Base-by-base conservation (phyloP, 2,329 filamentous ascomycete species). In the Pseudogymnoascus sp. region DNA sequence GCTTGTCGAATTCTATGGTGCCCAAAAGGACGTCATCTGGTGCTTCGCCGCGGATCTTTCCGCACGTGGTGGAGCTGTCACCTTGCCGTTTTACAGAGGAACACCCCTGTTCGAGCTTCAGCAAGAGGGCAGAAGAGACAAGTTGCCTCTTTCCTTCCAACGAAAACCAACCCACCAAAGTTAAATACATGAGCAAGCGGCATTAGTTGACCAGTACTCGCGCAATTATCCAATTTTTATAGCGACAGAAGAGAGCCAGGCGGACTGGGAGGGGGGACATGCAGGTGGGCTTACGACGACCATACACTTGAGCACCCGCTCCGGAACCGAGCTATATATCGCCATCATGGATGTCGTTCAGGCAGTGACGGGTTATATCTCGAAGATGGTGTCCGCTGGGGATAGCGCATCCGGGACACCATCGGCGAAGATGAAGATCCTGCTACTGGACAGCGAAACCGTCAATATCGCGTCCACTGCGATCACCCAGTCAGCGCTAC, bases 371-470 rank as follows among this genome's bases (percentile, higher is more conserved):
- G 89, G 90, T 76, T 99, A 99, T 79, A 88, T 99, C 79, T 88
- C 87, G 73, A 96, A 92, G 82, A 96, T 99, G 84, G 86, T 97
- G 73, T 88, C 90, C 65, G 84, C 84, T 65, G 89, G 89, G 70
- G 91, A 96, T 75, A 80, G 77, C 70, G 79, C 83, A 57, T 75
- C 79, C 41, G 82, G 83, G 62, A 81, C 83, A 45, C 80, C 86
- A 57, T 86, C 89, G 19, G 83, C 89, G 39, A 97, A 96, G 79
- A 99, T 99, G 94, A 99, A 99, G 84, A 94, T 97, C 63, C 78
- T 99, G 61, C 78, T 99, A 64, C 79, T 99, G 67, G 94, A 99
- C 74, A 87, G 84, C 75, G 94, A 97, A 74, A 99, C 94, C 65
- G 87, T 97, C 19, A 84, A 90, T 13, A 95, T 97, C 66, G 85